phyloP scores from a whole-genome alignment of 202 grass and related monocot species.

The Zizania palustris region DNA sequence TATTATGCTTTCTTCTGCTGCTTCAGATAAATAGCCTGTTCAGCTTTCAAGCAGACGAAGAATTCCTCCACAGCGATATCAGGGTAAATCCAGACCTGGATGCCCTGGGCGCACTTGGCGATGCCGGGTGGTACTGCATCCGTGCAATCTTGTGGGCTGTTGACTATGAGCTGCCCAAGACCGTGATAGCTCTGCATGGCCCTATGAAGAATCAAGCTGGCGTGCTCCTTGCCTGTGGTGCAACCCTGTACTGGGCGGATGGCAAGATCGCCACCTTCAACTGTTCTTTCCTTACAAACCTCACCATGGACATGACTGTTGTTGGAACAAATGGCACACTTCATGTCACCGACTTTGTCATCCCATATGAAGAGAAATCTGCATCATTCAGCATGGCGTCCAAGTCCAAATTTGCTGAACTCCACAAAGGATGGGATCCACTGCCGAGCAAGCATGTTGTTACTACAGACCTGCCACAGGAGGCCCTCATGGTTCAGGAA shows the following conservation, averaged over 20 bases:
- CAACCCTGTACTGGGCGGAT: conserved; percentile 65
- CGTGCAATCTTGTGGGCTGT: conserved; percentile 77
- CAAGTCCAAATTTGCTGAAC: conserved; percentile 46
- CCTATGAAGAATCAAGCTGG: conserved; percentile 65
- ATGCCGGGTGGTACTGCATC: conserved; percentile 86
- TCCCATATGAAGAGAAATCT: conserved; percentile 64
- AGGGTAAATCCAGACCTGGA: conserved; percentile 87
- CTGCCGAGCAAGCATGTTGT: conserved; percentile 59
- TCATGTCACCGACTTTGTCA: conserved; percentile 60
- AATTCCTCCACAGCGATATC: conserved; percentile 84
- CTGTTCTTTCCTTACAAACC: conserved; percentile 72
- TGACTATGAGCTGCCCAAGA: conserved; percentile 68
- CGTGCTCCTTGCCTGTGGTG: conserved; percentile 65
- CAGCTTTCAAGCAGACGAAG: conserved; percentile 52
- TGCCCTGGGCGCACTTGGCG: conserved; percentile 73
- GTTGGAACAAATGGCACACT: conserved; percentile 69
- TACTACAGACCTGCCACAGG: conserved; percentile 64
- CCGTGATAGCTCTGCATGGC: conserved; percentile 41
- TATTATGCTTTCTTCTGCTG: not conserved
- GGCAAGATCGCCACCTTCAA: conserved; percentile 60
- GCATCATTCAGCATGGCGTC: conserved; percentile 54
- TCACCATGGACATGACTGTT: conserved; percentile 60
- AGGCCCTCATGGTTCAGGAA: conserved; percentile 81
- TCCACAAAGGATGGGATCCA: conserved; percentile 51
- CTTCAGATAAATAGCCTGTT: conserved; percentile 63